Evolutionary conservation across 78 protist species (phyloP).

Genomic region (Emiliania huxleyi): DNA sequence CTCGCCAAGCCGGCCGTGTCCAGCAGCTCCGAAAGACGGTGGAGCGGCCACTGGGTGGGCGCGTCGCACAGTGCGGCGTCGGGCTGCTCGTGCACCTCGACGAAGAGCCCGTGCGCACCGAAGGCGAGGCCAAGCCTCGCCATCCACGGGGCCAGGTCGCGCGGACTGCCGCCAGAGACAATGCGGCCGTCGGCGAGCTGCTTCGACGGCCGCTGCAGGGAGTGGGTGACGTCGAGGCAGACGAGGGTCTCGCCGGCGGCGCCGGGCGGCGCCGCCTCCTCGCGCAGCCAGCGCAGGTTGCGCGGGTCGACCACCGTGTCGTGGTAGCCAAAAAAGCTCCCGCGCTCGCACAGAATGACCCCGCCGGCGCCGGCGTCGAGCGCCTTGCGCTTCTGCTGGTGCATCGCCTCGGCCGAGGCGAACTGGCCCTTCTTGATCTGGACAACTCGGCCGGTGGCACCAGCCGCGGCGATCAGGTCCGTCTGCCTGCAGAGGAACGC

Average conservation of each 20-base stretch:
- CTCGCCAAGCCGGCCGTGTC: not conserved
- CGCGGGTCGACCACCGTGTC: constrained; percentile 44
- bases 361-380: not conserved
- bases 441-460: not conserved
- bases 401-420: constrained; percentile 22
- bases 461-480: constrained; percentile 29
- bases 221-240: constrained; percentile 20
- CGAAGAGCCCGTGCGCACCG: not conserved
- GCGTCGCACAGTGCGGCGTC: not conserved
- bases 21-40: not conserved
- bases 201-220: not conserved
- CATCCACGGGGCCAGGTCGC: not conserved
- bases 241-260: not conserved
- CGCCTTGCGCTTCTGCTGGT: not conserved
- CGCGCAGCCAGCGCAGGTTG: not conserved
- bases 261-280: not conserved
- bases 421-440: constrained; percentile 51
- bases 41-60: not conserved
- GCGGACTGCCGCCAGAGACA: not conserved
- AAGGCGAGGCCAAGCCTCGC: not conserved
- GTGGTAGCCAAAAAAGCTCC: constrained; percentile 35
- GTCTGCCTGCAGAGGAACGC: constrained; percentile 51
- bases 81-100: not conserved
- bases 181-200: not conserved
- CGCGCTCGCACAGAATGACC: constrained; percentile 28